Evolutionary conservation across 306 rosid genomes (phyloP).

Genomic region (Fagus sylvatica): DNA sequence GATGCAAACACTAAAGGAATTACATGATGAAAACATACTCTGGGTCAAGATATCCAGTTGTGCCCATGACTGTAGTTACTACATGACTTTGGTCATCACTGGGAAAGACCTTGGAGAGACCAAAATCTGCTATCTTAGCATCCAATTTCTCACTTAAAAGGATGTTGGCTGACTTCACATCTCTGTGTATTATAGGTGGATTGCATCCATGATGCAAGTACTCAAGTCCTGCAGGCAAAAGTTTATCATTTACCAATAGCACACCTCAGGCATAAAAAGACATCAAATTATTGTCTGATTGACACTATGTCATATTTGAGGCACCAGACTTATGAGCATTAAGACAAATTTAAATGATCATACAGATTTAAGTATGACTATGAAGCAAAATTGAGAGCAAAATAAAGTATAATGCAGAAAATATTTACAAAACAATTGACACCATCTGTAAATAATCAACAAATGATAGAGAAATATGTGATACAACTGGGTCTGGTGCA

Average conservation of each 20-base stretch:
- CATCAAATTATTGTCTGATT: not conserved
- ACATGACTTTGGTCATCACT: slow-evolving; percentile 31
- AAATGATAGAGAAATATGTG: too few relatives aligned
- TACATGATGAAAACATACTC: slow-evolving; percentile 38
- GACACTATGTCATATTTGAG: not conserved
- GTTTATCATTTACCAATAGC: slow-evolving; percentile 19
- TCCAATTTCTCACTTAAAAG: slow-evolving; percentile 59
- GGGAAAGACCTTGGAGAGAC: slow-evolving; percentile 54
- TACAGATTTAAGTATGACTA: too few relatives aligned
- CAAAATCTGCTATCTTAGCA: slow-evolving; percentile 76
- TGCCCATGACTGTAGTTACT: slow-evolving; percentile 48
- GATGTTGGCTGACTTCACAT: slow-evolving; percentile 70
- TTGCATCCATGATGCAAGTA: slow-evolving; percentile 74
- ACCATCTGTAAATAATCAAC: too few relatives aligned
- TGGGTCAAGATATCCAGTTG: slow-evolving; percentile 77
- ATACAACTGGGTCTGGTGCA: too few relatives aligned
- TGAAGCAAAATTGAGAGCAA: too few relatives aligned
- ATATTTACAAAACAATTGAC: too few relatives aligned
- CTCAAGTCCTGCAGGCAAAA: slow-evolving; percentile 52
- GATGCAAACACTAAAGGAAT: not conserved
- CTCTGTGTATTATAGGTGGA: slow-evolving; percentile 69
- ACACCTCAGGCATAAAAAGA: not conserved
- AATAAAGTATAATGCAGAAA: too few relatives aligned
- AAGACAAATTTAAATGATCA: too few relatives aligned
- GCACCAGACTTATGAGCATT: not conserved